A percentile compares a stretch with the other conserved stretches of the same genome.
Conservation (phyloP, 2,329 filamentous ascomycete genomes). For the Mycosphaerella sp. region DNA sequence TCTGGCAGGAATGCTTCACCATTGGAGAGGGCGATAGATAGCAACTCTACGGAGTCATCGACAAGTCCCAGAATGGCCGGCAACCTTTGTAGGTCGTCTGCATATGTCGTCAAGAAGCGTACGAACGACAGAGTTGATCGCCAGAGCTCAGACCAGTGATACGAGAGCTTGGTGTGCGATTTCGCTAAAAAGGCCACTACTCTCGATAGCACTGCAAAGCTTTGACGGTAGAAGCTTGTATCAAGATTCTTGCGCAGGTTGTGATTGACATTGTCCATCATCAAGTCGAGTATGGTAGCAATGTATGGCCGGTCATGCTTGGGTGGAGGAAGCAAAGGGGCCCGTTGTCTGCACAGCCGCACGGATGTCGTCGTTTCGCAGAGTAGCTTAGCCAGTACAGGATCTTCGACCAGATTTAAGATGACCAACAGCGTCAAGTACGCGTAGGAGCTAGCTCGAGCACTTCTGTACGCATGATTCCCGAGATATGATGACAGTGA, state of each 20-base stretch:
- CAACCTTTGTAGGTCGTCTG: slow-evolving; percentile 64
- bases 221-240: slow-evolving; percentile 62
- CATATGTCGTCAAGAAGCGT: slow-evolving; percentile 84
- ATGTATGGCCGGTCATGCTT: slow-evolving; percentile 64
- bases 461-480: slow-evolving; percentile 83
- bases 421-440: slow-evolving; percentile 80
- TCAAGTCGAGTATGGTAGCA: slow-evolving; percentile 72
- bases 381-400: slow-evolving; percentile 70
- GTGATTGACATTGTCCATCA: slow-evolving; percentile 88
- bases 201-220: slow-evolving; percentile 73
- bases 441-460: slow-evolving; percentile 71
- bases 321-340: slow-evolving; percentile 73
- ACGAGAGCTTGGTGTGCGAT: slow-evolving; percentile 70
- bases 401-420: slow-evolving; percentile 80
- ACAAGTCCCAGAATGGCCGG: slow-evolving; percentile 67
- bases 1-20: slow-evolving; percentile 89
- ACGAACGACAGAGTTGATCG: slow-evolving; percentile 79
- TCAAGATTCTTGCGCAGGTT: slow-evolving; percentile 83
- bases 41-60: slow-evolving; percentile 69
- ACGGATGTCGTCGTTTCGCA: slow-evolving; percentile 70
- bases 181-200: slow-evolving; percentile 78
- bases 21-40: slow-evolving; percentile 75
- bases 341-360: slow-evolving; percentile 80
- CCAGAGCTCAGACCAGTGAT: slow-evolving; percentile 97
- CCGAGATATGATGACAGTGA: slow-evolving; percentile 89